phyloP scores from a whole-genome alignment of 2,329 filamentous ascomycete species.

The Phoma sp. region DNA sequence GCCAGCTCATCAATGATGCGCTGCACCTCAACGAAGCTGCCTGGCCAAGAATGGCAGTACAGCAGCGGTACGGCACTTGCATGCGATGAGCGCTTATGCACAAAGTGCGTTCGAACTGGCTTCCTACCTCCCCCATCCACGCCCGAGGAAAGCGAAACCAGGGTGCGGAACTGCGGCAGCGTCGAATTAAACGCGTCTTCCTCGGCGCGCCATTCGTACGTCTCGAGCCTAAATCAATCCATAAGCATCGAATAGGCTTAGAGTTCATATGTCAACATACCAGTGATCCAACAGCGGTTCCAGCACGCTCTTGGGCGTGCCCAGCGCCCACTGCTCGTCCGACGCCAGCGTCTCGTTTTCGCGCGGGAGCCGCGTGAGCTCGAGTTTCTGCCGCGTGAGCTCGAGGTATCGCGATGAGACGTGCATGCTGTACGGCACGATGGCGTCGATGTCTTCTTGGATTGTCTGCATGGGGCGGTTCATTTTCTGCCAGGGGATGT shows the following conservation, averaged over 20 bases:
- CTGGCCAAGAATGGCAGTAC: constrained; percentile 69
- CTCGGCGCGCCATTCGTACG: constrained; percentile 68
- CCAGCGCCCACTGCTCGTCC: constrained; percentile 55
- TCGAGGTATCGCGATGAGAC: constrained; percentile 71
- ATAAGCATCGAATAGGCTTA: too few relatives aligned
- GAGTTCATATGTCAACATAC: constrained; percentile 38
- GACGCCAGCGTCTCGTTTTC: neutral
- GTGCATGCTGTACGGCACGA: constrained; percentile 45
- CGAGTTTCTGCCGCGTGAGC: constrained; percentile 69
- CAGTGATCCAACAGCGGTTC: constrained; percentile 72
- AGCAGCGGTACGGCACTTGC: constrained; percentile 66
- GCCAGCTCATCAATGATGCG: constrained; percentile 63
- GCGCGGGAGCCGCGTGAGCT: constrained; percentile 33
- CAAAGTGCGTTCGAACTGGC: constrained; percentile 66
- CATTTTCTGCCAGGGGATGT: neutral
- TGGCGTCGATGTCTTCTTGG: constrained; percentile 23
- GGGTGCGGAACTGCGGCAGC: constrained; percentile 70
- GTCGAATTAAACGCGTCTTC: constrained; percentile 64
- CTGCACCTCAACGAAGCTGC: constrained; percentile 66
- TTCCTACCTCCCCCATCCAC: neutral
- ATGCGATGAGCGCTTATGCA: constrained; percentile 64
- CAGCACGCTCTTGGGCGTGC: constrained; percentile 65
- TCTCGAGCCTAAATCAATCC: constrained; percentile 59
- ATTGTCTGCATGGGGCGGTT: constrained; percentile 4
- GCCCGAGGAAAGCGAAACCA: constrained; percentile 49